Percentiles rank a stretch among this genome's conserved stretches.
phyloP scores from a whole-genome alignment of 2,329 filamentous ascomycete species.

The Diaporthe sp. region DNA sequence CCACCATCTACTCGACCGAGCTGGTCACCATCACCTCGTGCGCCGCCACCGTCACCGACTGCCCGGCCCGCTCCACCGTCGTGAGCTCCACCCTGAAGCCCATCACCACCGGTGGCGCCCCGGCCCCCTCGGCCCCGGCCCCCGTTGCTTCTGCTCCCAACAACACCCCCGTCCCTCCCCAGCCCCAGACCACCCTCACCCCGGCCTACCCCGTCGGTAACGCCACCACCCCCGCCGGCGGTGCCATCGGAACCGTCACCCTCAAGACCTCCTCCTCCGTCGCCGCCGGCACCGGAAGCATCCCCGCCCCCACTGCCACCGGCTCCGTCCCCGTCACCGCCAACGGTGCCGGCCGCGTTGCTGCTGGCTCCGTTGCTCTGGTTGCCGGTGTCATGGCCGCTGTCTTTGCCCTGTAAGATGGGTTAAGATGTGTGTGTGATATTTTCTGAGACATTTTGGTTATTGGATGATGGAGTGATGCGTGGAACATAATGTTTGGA shows the following conservation, averaged over 20 bases:
- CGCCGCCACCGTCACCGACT: slow-evolving; percentile 63
- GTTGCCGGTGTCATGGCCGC: slow-evolving; percentile 54
- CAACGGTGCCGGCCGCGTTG: slow-evolving; percentile 45
- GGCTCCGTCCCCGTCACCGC: slow-evolving; percentile 5
- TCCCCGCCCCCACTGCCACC: slow-evolving; percentile 42
- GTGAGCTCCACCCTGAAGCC: slow-evolving; percentile 44
- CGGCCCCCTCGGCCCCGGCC: slow-evolving; percentile 48
- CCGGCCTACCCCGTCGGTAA: slow-evolving; percentile 35
- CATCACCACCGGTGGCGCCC: slow-evolving; percentile 34
- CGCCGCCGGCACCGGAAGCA: slow-evolving; percentile 39
- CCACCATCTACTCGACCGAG: slow-evolving; percentile 67
- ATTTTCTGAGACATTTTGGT: not conserved
- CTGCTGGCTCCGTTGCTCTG: slow-evolving; percentile 51
- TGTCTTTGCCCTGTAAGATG: slow-evolving; percentile 42
- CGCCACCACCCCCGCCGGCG: slow-evolving; percentile 22
- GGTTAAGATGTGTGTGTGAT: not conserved
- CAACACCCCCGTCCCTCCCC: slow-evolving; percentile 43
- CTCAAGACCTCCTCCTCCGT: slow-evolving; percentile 34
- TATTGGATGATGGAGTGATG: not conserved
- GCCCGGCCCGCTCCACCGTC: slow-evolving; percentile 49
- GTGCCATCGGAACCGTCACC: slow-evolving; percentile 32
- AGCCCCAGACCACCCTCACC: slow-evolving; percentile 40
- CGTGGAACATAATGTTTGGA: slow-evolving; percentile 22
- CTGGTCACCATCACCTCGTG: slow-evolving; percentile 72
- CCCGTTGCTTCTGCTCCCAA: slow-evolving; percentile 51